Evolutionary conservation across 106 monocot species (phyloP).

Genomic region (Dendrobium officinale): DNA sequence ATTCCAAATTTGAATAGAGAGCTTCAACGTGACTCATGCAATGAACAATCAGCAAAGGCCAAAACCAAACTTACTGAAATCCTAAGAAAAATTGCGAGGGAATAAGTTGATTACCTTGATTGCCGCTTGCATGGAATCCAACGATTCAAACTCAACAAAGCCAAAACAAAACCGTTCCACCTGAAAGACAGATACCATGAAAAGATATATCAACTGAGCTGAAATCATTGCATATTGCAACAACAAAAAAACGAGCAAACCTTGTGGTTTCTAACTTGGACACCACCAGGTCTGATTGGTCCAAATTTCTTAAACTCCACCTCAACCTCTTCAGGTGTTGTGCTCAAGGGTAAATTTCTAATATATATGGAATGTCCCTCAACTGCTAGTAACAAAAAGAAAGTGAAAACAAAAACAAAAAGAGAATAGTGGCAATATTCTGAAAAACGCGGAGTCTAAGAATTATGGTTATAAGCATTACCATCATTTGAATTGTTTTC

Average conservation of each 20-base stretch:
- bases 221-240: not conserved
- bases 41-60: not conserved
- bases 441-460: not conserved
- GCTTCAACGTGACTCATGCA: not conserved
- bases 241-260: constrained; percentile 20
- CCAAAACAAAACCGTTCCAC: constrained; percentile 40
- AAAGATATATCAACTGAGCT: not conserved
- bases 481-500: constrained; percentile 20
- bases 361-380: constrained; percentile 75
- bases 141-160: constrained; percentile 53
- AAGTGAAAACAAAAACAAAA: not conserved
- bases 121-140: constrained; percentile 48
- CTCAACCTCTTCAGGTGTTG: constrained; percentile 46
- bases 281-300: constrained; percentile 60
- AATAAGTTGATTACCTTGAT: constrained; percentile 29
- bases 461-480: not conserved
- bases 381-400: not conserved
- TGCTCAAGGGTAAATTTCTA: constrained; percentile 58
- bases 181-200: constrained; percentile 12
- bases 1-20: not conserved
- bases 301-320: constrained; percentile 77
- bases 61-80: not conserved
- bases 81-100: not conserved
- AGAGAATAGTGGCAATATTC: not conserved
- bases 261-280: constrained; percentile 91